A percentile compares a stretch with the other conserved stretches of the same genome.
These are phyloP conservation scores for Inga laurina DNA, from an alignment of 306 rosid species.

Conservation along the genomic window DNA sequence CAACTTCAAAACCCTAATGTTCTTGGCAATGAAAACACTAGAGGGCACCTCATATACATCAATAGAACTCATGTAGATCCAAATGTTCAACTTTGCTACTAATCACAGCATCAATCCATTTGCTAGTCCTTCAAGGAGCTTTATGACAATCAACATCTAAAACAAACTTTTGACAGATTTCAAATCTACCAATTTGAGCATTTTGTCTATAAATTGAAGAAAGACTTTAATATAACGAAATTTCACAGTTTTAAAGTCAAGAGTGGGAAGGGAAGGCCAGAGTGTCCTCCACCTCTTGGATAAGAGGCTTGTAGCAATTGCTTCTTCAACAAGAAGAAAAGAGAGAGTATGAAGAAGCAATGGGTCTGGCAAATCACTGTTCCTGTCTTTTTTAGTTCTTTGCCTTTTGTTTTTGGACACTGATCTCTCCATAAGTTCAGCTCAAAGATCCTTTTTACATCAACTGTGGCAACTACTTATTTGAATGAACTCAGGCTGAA, in stretches of 20 bases:
- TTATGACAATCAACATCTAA: neutral
- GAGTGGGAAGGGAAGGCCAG: slow-evolving; percentile 12
- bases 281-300: slow-evolving; percentile 36
- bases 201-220: neutral
- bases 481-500: too few relatives aligned
- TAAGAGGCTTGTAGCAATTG: slow-evolving; percentile 26
- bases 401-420: neutral
- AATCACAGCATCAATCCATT: neutral
- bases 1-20: neutral
- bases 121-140: neutral
- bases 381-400: neutral
- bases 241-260: neutral
- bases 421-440: neutral
- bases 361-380: slow-evolving; percentile 5
- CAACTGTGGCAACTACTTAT: too few relatives aligned
- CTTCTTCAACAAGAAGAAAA: slow-evolving; percentile 2
- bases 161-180: neutral
- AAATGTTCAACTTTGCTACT: neutral
- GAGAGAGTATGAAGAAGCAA: neutral
- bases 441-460: too few relatives aligned
- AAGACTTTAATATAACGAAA: neutral
- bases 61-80: neutral
- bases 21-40: neutral
- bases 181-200: neutral
- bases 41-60: neutral